These are phyloP conservation scores for Kodamaea leandrae DNA, from an alignment of 805 yeast genomes.

Conservation along the genomic window DNA sequence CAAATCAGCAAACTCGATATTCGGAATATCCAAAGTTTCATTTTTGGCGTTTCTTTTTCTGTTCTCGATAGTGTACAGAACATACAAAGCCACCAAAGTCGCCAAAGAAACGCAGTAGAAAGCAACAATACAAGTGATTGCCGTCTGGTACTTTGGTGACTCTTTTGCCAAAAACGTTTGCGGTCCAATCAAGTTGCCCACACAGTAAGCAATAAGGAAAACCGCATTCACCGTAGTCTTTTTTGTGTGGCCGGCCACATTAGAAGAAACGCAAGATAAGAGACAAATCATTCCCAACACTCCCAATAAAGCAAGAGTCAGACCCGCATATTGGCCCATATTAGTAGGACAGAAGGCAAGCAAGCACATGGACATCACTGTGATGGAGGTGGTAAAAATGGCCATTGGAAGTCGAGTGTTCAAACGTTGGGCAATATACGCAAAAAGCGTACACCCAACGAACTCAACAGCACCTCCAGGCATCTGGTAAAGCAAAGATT, in stretches of 20 bases:
- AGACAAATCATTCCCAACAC: conserved; percentile 30
- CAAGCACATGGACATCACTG: conserved; percentile 31
- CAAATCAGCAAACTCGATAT: conserved; percentile 43
- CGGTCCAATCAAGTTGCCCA: conserved; percentile 57
- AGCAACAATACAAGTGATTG: conserved; percentile 40
- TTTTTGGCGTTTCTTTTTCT: conserved; percentile 2
- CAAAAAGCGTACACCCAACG: conserved; percentile 34
- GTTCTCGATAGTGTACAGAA: conserved; percentile 34
- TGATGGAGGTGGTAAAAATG: conserved; percentile 21
- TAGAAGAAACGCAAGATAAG: conserved; percentile 41
- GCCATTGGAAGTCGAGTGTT: conserved; percentile 29
- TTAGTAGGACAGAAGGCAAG: conserved; percentile 40
- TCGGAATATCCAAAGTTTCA: conserved; percentile 12
- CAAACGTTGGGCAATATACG: conserved; percentile 22
- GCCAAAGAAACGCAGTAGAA: conserved; percentile 27
- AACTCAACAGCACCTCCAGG: conserved; percentile 50
- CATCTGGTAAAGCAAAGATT: conserved; percentile 44
- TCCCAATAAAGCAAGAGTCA: conserved; percentile 30
- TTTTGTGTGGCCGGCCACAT: conserved; percentile 58
- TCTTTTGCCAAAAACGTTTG: conserved; percentile 45
- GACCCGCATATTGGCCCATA: conserved; percentile 25
- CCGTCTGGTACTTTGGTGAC: conserved; percentile 45
- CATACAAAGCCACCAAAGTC: conserved; percentile 23
- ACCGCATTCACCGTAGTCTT: conserved; percentile 47
- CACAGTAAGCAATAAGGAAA: conserved; percentile 48